Conservation (phyloP, 2,329 filamentous ascomycete genomes). For the Penicillium freii region DNA sequence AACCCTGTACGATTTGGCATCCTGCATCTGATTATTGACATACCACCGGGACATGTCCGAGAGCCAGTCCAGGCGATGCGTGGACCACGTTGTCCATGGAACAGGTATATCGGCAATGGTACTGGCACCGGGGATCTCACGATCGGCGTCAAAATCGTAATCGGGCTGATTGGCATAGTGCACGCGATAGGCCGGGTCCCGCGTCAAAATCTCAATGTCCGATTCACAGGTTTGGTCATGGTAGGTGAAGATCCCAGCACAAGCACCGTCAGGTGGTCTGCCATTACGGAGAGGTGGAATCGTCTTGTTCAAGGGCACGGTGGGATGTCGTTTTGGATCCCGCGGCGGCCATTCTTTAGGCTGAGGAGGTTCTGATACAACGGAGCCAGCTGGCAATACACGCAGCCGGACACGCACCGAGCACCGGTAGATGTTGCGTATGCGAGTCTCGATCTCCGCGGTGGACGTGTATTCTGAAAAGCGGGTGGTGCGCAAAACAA, state of each 20-base stretch:
- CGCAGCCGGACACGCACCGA: conserved; percentile 50
- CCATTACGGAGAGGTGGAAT: not conserved
- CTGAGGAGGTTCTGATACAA: conserved; percentile 13
- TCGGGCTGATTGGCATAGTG: conserved; percentile 47
- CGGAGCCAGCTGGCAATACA: conserved; percentile 31
- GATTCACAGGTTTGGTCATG: conserved; percentile 48
- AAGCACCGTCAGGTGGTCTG: conserved; percentile 46
- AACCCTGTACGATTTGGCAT: conserved; percentile 37
- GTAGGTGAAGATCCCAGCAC: conserved; percentile 54
- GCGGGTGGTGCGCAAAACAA: conserved; percentile 49
- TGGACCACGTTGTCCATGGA: conserved; percentile 43
- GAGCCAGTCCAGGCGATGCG: conserved; percentile 45
- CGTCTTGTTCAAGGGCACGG: not conserved
- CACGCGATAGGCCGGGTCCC: conserved; percentile 44
- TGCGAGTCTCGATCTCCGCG: conserved; percentile 49
- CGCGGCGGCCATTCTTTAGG: conserved; percentile 2
- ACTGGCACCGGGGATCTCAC: conserved; percentile 35
- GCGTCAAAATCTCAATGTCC: conserved; percentile 55
- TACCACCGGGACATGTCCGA: conserved; percentile 38
- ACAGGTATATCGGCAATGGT: conserved; percentile 30
- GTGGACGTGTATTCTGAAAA: conserved; percentile 46
- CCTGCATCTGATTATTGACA: conserved; percentile 31
- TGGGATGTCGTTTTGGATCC: conserved; percentile 1
- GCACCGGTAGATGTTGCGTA: conserved; percentile 48
- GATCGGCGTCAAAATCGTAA: conserved; percentile 36